Evolutionary conservation across 1,284 basidiomycete species (phyloP), one percentile per base, ranked within the genome.

Genomic region (Agaricales sp.): DNA sequence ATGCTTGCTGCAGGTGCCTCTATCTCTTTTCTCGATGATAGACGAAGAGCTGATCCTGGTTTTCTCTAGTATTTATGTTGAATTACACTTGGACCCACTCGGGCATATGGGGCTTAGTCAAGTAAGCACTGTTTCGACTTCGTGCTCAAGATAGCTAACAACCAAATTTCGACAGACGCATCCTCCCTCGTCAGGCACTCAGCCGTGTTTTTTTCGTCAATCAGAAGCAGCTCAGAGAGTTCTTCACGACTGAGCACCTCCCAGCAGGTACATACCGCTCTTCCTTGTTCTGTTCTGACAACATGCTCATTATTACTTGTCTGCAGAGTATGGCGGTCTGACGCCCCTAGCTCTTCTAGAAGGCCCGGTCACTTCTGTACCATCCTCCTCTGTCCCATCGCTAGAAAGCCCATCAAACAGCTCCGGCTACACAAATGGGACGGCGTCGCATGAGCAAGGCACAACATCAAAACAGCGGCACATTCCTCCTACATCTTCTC

Each of bases 31-130:
- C 30, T 8, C n/a, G n/a, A 18, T 25, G 11, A 19, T 45, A 19
- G 14, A 14, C 13, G 20, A n/a, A 3, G 21, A n/a, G 13, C 23
- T 46, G 19, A 53, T 19, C 47, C 3, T 48, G 21, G 22, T 43
- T 37, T 45, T 26, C 26, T 49, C 49, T 62, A 78, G 85, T 85
- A 22, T 87, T 87, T 59, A 67, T 92, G 46, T 67, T 91, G 30
- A 90, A 92, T 64, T 88, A 85, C 59, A 82, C 84, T 6, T 93
- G 89, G 89, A 66, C 82, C 14, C 84, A 92, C 63, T 74, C 80
- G 1, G 81, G 86, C 14, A 67, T 88, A 53, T 93, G 89, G 88
- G 77, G 66, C 35, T 61, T 92, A 45, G 70, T 79, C 52, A 91
- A 83, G 80, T 83, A 57, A 49, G 74, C 67, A 24, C 52, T 25